These are phyloP conservation scores for Fraxinus nigra DNA, from an alignment of 305 asterid genomes.

Conservation along the genomic window DNA sequence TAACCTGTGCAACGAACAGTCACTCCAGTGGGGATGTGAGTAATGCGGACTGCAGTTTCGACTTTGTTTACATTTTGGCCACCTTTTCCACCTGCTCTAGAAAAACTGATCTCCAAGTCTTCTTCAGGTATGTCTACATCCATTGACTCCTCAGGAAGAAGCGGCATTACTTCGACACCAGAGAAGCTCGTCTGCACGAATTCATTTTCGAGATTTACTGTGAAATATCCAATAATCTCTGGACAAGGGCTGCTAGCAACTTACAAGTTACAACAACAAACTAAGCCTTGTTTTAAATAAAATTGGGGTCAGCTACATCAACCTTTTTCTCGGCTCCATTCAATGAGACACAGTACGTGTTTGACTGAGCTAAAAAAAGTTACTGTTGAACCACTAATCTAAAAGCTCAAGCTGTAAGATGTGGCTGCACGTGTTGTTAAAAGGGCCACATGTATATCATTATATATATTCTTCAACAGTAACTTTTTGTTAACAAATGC, in stretches of 20 bases:
- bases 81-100: constrained; percentile 96
- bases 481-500: not conserved
- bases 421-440: not conserved
- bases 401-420: not conserved
- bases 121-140: constrained; percentile 91
- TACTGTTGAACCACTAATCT: not conserved
- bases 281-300: not conserved
- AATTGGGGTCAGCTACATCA: not conserved
- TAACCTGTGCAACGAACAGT: constrained; percentile 87
- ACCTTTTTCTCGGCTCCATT: not conserved
- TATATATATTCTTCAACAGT: not conserved
- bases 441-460: not conserved
- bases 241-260: not conserved
- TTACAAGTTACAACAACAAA: not conserved
- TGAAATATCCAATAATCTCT: not conserved
- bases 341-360: not conserved
- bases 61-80: constrained; percentile 95
- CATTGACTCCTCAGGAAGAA: constrained; percentile 83
- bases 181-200: constrained; percentile 84
- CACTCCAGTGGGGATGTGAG: constrained; percentile 92
- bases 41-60: constrained; percentile 89
- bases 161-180: constrained; percentile 96
- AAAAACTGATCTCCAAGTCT: constrained; percentile 72
- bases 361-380: not conserved
- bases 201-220: constrained; percentile 10